Percentiles rank a stretch among this genome's conserved stretches.
phyloP scores from a whole-genome alignment of 2,329 filamentous ascomycete genomes.

The Dothiorella sarmentorum region DNA sequence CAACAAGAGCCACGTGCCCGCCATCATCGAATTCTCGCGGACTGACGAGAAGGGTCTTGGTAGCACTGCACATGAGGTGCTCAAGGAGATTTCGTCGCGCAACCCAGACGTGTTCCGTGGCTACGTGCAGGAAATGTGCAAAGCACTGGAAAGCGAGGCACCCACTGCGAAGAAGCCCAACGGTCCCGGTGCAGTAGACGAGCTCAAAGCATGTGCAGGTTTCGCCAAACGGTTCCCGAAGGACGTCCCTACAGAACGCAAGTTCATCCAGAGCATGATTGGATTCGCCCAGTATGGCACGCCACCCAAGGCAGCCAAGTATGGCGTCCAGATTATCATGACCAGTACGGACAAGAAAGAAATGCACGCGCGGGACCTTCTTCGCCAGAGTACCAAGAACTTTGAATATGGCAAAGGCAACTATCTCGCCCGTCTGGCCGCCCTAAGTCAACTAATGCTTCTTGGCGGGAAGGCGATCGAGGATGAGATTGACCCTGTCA shows the following conservation, averaged over 20 bases:
- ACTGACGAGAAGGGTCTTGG: conserved; percentile 78
- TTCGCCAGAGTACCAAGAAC: conserved; percentile 70
- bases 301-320: conserved; percentile 82
- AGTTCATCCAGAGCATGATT: conserved; percentile 75
- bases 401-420: conserved; percentile 70
- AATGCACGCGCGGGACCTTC: conserved; percentile 78
- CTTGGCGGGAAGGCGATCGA: conserved; percentile 70
- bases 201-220: conserved; percentile 87
- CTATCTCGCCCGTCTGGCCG: conserved; percentile 70
- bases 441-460: conserved; percentile 71
- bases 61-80: conserved; percentile 76
- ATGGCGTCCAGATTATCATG: conserved; percentile 87
- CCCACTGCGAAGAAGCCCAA: conserved; percentile 67
- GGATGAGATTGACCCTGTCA: conserved; percentile 66
- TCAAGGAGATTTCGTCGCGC: conserved; percentile 85
- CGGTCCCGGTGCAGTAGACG: conserved; percentile 75
- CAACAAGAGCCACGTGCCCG: conserved; percentile 88
- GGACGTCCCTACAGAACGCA: conserved; percentile 77
- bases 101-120: conserved; percentile 90
- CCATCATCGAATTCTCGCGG: conserved; percentile 83
- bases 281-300: conserved; percentile 79
- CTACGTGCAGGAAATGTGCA: conserved; percentile 87
- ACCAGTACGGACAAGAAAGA: conserved; percentile 73
- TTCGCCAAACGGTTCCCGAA: conserved; percentile 83
- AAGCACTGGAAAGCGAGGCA: conserved; percentile 75